phyloP scores from a whole-genome alignment of 2,329 filamentous ascomycete species.

The Fusarium solani-melongenae region DNA sequence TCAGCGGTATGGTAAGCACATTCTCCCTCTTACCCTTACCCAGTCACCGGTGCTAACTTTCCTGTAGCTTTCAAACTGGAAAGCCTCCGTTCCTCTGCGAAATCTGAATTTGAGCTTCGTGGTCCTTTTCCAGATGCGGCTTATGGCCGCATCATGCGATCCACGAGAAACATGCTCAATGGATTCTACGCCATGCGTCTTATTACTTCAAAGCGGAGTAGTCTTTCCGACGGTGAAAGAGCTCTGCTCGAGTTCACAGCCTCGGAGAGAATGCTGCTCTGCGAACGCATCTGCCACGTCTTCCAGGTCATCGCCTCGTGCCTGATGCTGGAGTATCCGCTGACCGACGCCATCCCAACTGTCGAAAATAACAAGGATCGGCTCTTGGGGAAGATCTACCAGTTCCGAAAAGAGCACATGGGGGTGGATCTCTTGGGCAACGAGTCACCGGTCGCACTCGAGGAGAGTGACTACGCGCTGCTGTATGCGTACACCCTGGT shows the following conservation, averaged over 20 bases:
- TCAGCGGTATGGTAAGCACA: constrained; percentile 73
- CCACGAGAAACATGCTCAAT: constrained; percentile 87
- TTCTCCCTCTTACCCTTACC: neutral
- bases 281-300: constrained; percentile 90
- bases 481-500: constrained; percentile 89
- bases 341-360: constrained; percentile 88
- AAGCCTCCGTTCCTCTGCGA: constrained; percentile 75
- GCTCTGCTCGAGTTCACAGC: constrained; percentile 83
- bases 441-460: constrained; percentile 54
- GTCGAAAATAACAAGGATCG: constrained; percentile 84
- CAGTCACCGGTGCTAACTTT: constrained; percentile 12
- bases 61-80: constrained; percentile 74
- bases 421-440: constrained; percentile 43
- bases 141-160: constrained; percentile 79
- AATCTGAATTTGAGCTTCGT: constrained; percentile 88
- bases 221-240: constrained; percentile 82
- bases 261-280: constrained; percentile 82
- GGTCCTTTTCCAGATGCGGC: constrained; percentile 84
- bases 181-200: constrained; percentile 97
- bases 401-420: constrained; percentile 79
- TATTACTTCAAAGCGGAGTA: constrained; percentile 83
- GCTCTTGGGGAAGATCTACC: constrained; percentile 86
- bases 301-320: constrained; percentile 88
- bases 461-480: constrained; percentile 87
- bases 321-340: constrained; percentile 92